Base-by-base conservation (phyloP, 2,329 filamentous ascomycete species). In the Aspergillus unguis region DNA sequence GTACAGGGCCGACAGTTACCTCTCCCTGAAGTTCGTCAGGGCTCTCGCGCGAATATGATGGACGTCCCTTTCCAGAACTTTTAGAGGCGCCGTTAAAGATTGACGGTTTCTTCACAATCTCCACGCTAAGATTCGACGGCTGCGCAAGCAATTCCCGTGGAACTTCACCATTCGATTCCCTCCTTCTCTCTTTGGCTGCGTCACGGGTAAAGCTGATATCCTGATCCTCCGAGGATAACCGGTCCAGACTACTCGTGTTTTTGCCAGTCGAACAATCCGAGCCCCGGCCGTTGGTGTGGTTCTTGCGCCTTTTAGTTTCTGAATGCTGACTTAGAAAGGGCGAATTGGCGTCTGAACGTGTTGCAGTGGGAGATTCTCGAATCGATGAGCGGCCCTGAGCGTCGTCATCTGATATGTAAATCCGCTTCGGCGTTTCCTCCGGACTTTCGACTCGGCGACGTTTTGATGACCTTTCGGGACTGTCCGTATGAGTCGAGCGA, bases 1-100 rank as follows among this genome's bases (percentile, higher is more conserved):
- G 59, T 26, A 58, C 25, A 27, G 57, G 62, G 4, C 53, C 46
- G 35, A 65, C 66, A 4, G 71, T 71, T 36, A 59, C 66, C 7
- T 62, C 69, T 8, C 70, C 71, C 51, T 75, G 72, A 2, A 75
- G 54, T 50, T 70, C 72, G 61, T 75, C 72, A 4, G 71, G 62
- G 50, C 72, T 75, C 36, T 74, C 71, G 36, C 63, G 59, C n/a
- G 49, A 44, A 26, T 56, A 58, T 17, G 50, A 52, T 33, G 26
- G 10, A 17, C 43, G 57, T 31, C 33, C 48, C 6, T 52, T 36
- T 2, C 29, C 50, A 3, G 23, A 23, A 9, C 36, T 32, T 29
- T 42, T 38, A 25, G 29, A 5, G 11, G 36, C 38, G 11, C 36
- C 2, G 29, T 37, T 27, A 11, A 4, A 3, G 9, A 25, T 6